A percentile compares a stretch with the other conserved stretches of the same genome.
Evolutionary conservation across 257 asterid genomes (phyloP).

Genomic region (Rehmannia glutinosa): DNA sequence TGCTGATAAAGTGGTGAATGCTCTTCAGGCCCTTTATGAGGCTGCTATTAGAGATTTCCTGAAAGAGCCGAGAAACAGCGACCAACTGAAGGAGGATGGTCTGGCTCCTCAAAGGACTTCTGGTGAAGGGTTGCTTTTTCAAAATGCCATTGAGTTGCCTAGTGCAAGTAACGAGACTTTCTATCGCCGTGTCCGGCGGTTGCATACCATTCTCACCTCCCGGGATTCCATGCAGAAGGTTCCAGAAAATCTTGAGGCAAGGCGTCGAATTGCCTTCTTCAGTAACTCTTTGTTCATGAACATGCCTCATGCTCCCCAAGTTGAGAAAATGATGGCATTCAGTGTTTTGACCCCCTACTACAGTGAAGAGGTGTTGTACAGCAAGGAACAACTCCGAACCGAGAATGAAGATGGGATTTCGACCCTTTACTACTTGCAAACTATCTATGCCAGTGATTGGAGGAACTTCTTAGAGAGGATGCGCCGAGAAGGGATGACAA

Average conservation of each 20-base stretch:
- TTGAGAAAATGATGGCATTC: constrained; percentile 98
- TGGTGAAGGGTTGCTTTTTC: constrained; percentile 72
- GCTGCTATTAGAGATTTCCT: constrained; percentile 83
- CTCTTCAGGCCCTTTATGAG: constrained; percentile 98
- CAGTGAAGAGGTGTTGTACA: constrained; percentile 86
- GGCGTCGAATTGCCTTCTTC: constrained; percentile 95
- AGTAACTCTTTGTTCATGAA: constrained; percentile 98
- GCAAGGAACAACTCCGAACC: constrained; percentile 91
- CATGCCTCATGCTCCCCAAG: constrained; percentile 99
- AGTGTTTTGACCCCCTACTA: constrained; percentile 98
- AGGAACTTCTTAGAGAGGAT: constrained; percentile 85
- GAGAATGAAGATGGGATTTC: constrained; percentile 99
- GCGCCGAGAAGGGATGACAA: constrained; percentile 81
- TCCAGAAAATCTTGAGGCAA: constrained; percentile 96
- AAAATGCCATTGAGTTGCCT: constrained; percentile 76
- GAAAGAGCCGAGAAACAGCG: constrained; percentile 61
- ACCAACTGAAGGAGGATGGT: constrained; percentile 89
- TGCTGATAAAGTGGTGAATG: constrained; percentile 73
- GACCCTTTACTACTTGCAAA: constrained; percentile 85
- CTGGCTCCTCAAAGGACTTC: constrained; percentile 69
- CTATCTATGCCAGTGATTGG: constrained; percentile 97
- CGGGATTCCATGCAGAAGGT: constrained; percentile 92
- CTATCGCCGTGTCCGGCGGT: constrained; percentile 86
- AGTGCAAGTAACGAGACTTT: constrained; percentile 57
- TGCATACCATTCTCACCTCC: constrained; percentile 88